Evolutionary conservation across 768 basidiomycete species (phyloP), one percentile per base, ranked within the genome.

Genomic region (Mrakia hoshinonis): DNA sequence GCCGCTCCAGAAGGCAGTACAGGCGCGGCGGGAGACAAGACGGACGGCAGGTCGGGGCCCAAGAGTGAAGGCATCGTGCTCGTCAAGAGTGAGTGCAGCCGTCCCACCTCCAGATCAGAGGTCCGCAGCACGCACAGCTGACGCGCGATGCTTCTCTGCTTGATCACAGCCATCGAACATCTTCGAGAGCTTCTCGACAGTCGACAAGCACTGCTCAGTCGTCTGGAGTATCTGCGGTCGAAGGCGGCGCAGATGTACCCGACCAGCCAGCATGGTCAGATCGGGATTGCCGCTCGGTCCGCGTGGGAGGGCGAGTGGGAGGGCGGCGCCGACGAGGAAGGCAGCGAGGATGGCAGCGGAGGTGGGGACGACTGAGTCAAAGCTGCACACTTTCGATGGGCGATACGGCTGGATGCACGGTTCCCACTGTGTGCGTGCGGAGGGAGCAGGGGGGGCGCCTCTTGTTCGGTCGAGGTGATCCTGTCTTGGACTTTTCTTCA

Each of bases 11-110:
- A 52, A 31, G 61, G 78, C 73, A 77, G 82, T 22, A 86, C 84
- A 5, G 84, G 43, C 43, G 43, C 7, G 15, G 6, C 43, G 7
- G 15, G 82, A 4, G 87, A 89, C 75, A 86, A 85, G 79, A 75
- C 85, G 5, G 92, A 94, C 75, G 92, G 92, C 13, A 82, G 93
- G 34, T 89, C 90, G 0, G 93, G 92, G 1, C 91, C 93, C 9
- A 83, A 89, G 76, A 94, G 92, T 78, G 92, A 95, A 81, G 91
- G 91, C 71, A 85, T 94, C 55, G 92, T 95, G 4, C 79, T 95
- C 48, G 85, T 85, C 48, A 92, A 94, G 80, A 91, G 92, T 94
- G 77, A 76, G 90, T 83, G 6, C 9, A 22, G 38, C 39, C 43
- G 13, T 22, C 73, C 48, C 65, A 48, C 39, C 60, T 48, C 26